Percentiles rank a stretch among this genome's conserved stretches.
Evolutionary conservation across 495 filamentous ascomycete species (phyloP).

Genomic region (Friedmanniomyces endolithicus): DNA sequence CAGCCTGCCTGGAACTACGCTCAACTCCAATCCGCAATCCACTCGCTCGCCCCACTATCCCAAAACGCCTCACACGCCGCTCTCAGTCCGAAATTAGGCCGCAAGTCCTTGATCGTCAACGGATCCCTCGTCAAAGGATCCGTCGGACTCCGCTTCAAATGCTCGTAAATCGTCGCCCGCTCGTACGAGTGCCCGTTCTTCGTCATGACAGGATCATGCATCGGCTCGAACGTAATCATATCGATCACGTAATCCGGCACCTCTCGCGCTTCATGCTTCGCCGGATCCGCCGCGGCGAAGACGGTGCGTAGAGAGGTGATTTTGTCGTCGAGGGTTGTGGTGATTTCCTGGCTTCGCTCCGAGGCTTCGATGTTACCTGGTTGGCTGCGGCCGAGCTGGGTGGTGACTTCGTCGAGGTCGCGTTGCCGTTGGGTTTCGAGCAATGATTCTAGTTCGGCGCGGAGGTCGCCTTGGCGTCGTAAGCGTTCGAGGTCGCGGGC

Average conservation of each 20-base stretch:
- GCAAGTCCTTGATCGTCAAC: slow-evolving; percentile 55
- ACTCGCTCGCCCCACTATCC: slow-evolving; percentile 59
- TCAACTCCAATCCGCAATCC: slow-evolving; percentile 92
- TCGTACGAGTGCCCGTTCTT: slow-evolving; percentile 85
- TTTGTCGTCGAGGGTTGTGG: slow-evolving; percentile 36
- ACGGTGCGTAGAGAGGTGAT: slow-evolving; percentile 43
- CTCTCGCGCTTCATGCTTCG: slow-evolving; percentile 41
- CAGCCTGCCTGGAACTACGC: slow-evolving; percentile 30
- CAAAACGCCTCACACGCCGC: slow-evolving; percentile 76
- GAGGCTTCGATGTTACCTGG: slow-evolving; percentile 35
- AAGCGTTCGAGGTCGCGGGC: slow-evolving; percentile 31
- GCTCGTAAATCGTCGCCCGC: slow-evolving; percentile 72
- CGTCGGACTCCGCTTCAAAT: slow-evolving; percentile 57
- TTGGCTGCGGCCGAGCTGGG: slow-evolving; percentile 10
- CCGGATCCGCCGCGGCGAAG: slow-evolving; percentile 51
- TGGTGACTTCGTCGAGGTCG: slow-evolving; percentile 39
- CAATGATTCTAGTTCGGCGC: slow-evolving; percentile 41
- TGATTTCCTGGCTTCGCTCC: slow-evolving; percentile 39
- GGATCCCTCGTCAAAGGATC: slow-evolving; percentile 79
- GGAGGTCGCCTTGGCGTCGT: slow-evolving; percentile 38
- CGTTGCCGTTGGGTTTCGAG: slow-evolving; percentile 33
- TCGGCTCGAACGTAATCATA: slow-evolving; percentile 78
- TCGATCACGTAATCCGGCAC: slow-evolving; percentile 81
- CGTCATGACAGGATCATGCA: slow-evolving; percentile 72
- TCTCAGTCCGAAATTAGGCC: slow-evolving; percentile 73